These are phyloP conservation scores for Stephanodiscus minutulus DNA, from an alignment of 108 stramenopile species.

Conservation along the genomic window DNA sequence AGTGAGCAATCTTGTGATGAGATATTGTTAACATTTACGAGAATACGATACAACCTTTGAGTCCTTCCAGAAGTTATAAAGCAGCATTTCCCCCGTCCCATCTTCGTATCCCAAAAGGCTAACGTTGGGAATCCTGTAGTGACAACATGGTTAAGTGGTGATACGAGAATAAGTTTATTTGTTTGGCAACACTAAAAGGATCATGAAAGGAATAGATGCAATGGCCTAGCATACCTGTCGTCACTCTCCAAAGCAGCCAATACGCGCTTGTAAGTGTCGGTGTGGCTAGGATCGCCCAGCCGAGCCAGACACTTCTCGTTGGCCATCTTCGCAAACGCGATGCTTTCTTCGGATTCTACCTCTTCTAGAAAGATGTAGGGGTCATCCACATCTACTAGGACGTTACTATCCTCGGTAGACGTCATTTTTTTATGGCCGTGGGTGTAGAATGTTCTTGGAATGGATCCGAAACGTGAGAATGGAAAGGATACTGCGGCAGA, in stretches of 20 bases:
- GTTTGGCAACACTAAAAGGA: too few species aligned
- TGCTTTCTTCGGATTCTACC: slow-evolving; percentile 71
- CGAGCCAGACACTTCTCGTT: slow-evolving; percentile 74
- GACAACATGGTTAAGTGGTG: too few species aligned
- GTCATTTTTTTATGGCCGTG: too few species aligned
- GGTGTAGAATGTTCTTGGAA: neutral
- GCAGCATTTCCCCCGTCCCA: slow-evolving; percentile 54
- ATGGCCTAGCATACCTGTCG: slow-evolving; percentile 31
- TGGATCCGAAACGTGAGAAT: neutral
- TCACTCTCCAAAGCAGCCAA: slow-evolving; percentile 67
- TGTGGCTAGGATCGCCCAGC: slow-evolving; percentile 69
- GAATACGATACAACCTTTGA: too few species aligned
- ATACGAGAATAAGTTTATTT: too few species aligned
- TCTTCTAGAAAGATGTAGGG: slow-evolving; percentile 84
- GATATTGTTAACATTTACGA: neutral
- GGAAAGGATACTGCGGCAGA: too few species aligned
- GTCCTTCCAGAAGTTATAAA: slow-evolving; percentile 85
- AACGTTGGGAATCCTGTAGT: slow-evolving; percentile 64
- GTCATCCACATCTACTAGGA: slow-evolving; percentile 54
- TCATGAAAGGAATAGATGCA: too few species aligned
- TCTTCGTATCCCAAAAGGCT: slow-evolving; percentile 60
- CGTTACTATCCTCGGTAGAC: slow-evolving; percentile 1
- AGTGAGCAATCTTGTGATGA: neutral
- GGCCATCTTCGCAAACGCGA: slow-evolving; percentile 70
- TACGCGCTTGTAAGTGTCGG: slow-evolving; percentile 64